Conservation (phyloP, 1,284 basidiomycete genomes). For the Fomitopsis betulina region DNA sequence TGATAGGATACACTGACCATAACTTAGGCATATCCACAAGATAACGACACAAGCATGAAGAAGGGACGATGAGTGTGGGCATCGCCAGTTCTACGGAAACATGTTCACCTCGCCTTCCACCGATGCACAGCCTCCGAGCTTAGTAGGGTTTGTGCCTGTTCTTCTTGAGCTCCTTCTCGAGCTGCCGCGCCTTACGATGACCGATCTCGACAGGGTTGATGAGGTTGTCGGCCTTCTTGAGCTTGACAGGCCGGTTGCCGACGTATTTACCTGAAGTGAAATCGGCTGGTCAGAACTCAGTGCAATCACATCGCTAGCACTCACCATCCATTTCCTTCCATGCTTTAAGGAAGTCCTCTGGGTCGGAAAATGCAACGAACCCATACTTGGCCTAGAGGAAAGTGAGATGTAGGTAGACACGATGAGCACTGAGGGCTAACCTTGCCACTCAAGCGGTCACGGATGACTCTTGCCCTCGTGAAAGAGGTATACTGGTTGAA, state of each 20-base stretch:
- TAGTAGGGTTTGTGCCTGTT: constrained; percentile 75
- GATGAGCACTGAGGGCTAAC: constrained; percentile 30
- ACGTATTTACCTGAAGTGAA: constrained; percentile 83
- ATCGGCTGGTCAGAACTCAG: neutral
- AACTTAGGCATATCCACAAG: neutral
- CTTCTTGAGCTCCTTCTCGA: constrained; percentile 80
- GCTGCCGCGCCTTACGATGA: constrained; percentile 79
- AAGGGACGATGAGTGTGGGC: constrained; percentile 14
- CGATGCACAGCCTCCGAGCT: neutral
- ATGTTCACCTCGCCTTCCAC: constrained; percentile 12
- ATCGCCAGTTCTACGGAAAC: constrained; percentile 1
- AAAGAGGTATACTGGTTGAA: constrained; percentile 93
- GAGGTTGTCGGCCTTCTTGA: constrained; percentile 84
- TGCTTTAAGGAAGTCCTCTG: constrained; percentile 96
- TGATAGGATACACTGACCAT: neutral
- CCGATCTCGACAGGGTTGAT: constrained; percentile 93
- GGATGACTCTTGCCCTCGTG: constrained; percentile 90
- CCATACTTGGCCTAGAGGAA: constrained; percentile 84
- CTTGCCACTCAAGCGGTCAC: constrained; percentile 88
- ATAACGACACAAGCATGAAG: neutral
- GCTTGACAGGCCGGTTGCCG: constrained; percentile 88
- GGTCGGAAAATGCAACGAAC: constrained; percentile 97
- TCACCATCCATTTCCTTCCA: constrained; percentile 99
- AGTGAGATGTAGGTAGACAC: neutral
- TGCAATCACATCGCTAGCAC: constrained; percentile 19